phyloP scores from a whole-genome alignment of 2,329 filamentous ascomycete genomes.

The Phyllosticta capitalensis region DNA sequence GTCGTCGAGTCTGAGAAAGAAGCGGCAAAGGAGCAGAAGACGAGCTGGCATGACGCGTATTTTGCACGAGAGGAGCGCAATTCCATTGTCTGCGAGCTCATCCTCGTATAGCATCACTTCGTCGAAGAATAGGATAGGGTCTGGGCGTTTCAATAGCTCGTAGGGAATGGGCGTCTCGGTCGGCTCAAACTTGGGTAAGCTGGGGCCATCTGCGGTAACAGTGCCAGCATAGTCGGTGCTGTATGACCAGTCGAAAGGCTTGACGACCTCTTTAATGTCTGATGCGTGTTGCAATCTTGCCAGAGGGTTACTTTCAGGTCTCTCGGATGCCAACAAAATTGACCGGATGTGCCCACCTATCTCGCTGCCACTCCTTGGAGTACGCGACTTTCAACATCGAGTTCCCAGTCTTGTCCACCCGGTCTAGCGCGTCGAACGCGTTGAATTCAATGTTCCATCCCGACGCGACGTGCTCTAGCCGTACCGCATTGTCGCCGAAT shows the following conservation, averaged over 20 bases:
- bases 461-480: constrained; percentile 62
- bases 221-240: constrained; percentile 79
- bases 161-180: constrained; percentile 61
- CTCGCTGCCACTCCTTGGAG: constrained; percentile 76
- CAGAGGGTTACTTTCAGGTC: neutral
- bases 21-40: constrained; percentile 71
- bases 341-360: constrained; percentile 30
- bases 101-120: constrained; percentile 95
- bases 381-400: constrained; percentile 91
- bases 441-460: constrained; percentile 75
- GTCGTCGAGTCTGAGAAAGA: constrained; percentile 89
- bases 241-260: constrained; percentile 98
- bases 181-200: constrained; percentile 27
- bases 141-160: constrained; percentile 74
- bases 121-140: constrained; percentile 94
- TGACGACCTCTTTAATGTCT: constrained; percentile 86
- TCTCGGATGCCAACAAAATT: constrained; percentile 1
- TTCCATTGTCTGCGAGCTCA: constrained; percentile 95
- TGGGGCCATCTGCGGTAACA: constrained; percentile 23
- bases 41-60: constrained; percentile 84
- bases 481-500: constrained; percentile 86
- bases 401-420: constrained; percentile 85
- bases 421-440: constrained; percentile 77
- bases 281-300: constrained; percentile 66
- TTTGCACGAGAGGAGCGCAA: constrained; percentile 83